phyloP scores from a whole-genome alignment of 2,329 filamentous ascomycete genomes.

The Arthroderma sp. region DNA sequence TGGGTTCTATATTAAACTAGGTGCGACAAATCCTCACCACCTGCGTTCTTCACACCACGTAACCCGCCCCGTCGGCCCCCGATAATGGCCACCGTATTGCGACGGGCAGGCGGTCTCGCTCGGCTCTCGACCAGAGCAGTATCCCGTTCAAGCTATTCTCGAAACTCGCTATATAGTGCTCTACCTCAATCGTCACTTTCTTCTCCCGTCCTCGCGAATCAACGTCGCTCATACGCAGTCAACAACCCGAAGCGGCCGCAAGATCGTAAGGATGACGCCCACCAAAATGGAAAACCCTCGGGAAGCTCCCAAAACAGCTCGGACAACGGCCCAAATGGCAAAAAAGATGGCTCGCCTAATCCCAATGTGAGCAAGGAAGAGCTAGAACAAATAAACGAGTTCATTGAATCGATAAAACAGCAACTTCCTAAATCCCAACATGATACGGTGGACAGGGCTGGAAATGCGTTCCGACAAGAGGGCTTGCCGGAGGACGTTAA shows the following conservation, averaged over 20 bases:
- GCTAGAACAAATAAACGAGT: slow-evolving; percentile 43
- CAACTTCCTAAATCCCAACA: slow-evolving; percentile 50
- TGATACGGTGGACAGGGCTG: slow-evolving; percentile 44
- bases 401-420: slow-evolving; percentile 44
- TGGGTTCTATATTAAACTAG: too few species aligned
- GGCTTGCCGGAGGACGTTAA: slow-evolving; percentile 59
- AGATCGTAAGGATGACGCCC: slow-evolving; percentile 28
- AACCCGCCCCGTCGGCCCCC: slow-evolving; percentile 16
- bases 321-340: slow-evolving; percentile 3
- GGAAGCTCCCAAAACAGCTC: slow-evolving; percentile 17
- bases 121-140: slow-evolving; percentile 47
- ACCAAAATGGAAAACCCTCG: slow-evolving; percentile 10
- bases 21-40: too few species aligned
- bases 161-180: slow-evolving; percentile 29
- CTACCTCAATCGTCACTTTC: slow-evolving; percentile 27
- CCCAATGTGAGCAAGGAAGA: slow-evolving; percentile 42
- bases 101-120: slow-evolving; percentile 53
- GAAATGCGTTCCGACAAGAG: slow-evolving; percentile 50
- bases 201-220: slow-evolving; percentile 21
- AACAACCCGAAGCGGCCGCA: slow-evolving; percentile 33
- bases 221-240: slow-evolving; percentile 30
- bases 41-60: too few species aligned
- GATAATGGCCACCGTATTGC: slow-evolving; percentile 54
- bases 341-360: slow-evolving; percentile 25
- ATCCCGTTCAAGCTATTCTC: slow-evolving; percentile 39